Evolutionary conservation across 352 stramenopile genomes (phyloP).

Genomic region (Phytophthora uliginosa): DNA sequence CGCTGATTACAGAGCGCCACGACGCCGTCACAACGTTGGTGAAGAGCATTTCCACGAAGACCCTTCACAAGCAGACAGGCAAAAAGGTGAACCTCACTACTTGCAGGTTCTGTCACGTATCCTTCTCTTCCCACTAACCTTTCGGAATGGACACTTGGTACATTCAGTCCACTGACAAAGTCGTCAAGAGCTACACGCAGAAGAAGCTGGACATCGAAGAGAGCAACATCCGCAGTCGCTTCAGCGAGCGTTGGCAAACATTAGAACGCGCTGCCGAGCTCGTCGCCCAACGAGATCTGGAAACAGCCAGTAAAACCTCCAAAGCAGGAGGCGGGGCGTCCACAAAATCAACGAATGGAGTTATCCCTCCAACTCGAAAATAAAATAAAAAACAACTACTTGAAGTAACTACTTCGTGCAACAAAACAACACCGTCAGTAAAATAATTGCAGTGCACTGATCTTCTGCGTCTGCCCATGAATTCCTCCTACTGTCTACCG

Average conservation of each 20-base stretch:
- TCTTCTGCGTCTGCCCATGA: neutral
- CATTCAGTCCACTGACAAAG: slow-evolving; percentile 32
- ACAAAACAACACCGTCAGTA: neutral
- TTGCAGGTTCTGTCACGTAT: neutral
- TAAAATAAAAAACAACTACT: neutral
- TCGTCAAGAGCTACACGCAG: slow-evolving; percentile 44
- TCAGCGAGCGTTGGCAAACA: slow-evolving; percentile 45
- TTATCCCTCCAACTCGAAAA: neutral
- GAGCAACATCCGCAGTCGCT: slow-evolving; percentile 40
- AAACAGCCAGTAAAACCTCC: slow-evolving; percentile 3
- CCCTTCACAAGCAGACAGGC: slow-evolving; percentile 45
- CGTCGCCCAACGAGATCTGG: slow-evolving; percentile 22
- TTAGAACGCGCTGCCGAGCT: slow-evolving; percentile 33
- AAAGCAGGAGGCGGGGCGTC: neutral
- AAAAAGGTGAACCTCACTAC: slow-evolving; percentile 35
- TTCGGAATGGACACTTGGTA: neutral
- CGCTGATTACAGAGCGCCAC: slow-evolving; percentile 36
- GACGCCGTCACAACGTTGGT: slow-evolving; percentile 40
- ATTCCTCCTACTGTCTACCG: slow-evolving; percentile 3
- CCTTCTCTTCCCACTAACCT: neutral
- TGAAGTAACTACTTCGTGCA: neutral
- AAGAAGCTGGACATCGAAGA: slow-evolving; percentile 58
- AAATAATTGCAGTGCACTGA: slow-evolving; percentile 3
- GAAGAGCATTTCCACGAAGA: slow-evolving; percentile 47
- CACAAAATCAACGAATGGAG: neutral